A percentile compares a stretch with the other conserved stretches of the same genome.
These are phyloP conservation scores for Dactylella cylindrospora DNA, from an alignment of 2,329 filamentous ascomycete genomes.

Conservation along the genomic window DNA sequence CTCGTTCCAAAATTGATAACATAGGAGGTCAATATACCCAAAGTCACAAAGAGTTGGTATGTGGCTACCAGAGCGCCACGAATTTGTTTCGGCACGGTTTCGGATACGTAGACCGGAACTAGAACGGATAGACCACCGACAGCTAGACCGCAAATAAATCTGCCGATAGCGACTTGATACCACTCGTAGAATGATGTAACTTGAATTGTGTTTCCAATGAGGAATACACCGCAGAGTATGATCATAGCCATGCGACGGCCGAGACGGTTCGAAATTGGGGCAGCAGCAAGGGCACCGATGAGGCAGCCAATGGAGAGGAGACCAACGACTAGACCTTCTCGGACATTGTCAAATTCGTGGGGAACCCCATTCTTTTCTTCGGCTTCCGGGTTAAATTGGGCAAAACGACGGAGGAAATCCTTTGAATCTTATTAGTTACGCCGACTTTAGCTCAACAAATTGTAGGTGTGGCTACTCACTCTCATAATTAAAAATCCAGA, in stretches of 20 bases:
- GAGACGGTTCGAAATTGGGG: constrained; percentile 63
- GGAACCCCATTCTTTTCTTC: constrained; percentile 50
- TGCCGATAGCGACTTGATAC: constrained; percentile 67
- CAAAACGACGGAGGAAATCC: constrained; percentile 63
- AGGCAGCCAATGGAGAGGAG: constrained; percentile 64
- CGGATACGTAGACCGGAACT: constrained; percentile 69
- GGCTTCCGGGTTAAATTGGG: constrained; percentile 52
- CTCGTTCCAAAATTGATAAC: constrained; percentile 57
- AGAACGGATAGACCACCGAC: constrained; percentile 66
- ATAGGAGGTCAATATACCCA: constrained; percentile 65
- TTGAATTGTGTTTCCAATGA: constrained; percentile 66
- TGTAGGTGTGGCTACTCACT: constrained; percentile 5
- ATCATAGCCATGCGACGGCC: constrained; percentile 66
- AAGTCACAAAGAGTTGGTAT: constrained; percentile 70
- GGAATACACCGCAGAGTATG: constrained; percentile 64
- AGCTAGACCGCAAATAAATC: constrained; percentile 67
- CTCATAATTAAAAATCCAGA: constrained; percentile 57
- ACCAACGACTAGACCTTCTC: constrained; percentile 66
- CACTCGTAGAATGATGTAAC: constrained; percentile 61
- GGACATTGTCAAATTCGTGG: constrained; percentile 60
- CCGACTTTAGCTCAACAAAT: constrained; percentile 46
- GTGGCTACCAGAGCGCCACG: constrained; percentile 65
- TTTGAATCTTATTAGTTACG: constrained; percentile 51
- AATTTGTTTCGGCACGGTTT: constrained; percentile 65
- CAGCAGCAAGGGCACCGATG: constrained; percentile 61